Percentiles rank a stretch among this genome's conserved stretches.
These are phyloP conservation scores for Aspergillus terreus DNA, from an alignment of 2,329 filamentous ascomycete genomes.

Conservation along the genomic window DNA sequence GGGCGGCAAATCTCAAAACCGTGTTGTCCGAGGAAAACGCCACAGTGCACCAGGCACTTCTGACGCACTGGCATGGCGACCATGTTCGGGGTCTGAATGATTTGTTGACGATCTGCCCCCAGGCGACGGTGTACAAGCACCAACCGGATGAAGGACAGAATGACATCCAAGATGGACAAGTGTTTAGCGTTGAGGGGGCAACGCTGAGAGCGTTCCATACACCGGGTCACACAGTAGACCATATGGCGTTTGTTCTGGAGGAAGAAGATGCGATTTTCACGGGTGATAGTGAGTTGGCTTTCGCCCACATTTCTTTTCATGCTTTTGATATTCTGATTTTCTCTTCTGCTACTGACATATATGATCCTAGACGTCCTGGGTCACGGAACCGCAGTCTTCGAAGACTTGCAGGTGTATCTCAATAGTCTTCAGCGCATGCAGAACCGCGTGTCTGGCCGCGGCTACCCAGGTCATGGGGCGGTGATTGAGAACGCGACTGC, in stretches of 20 bases:
- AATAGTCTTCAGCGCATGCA: slow-evolving; percentile 67
- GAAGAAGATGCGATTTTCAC: slow-evolving; percentile 84
- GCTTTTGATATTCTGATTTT: slow-evolving; percentile 1
- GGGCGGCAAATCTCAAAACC: slow-evolving; percentile 63
- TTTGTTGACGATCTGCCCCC: slow-evolving; percentile 61
- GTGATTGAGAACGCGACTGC: slow-evolving; percentile 68
- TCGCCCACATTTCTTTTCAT: not conserved
- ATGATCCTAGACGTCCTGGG: slow-evolving; percentile 63
- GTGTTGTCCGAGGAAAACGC: slow-evolving; percentile 67
- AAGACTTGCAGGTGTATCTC: slow-evolving; percentile 69
- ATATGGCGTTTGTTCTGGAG: slow-evolving; percentile 71
- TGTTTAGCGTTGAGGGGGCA: slow-evolving; percentile 49
- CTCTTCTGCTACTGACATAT: not conserved
- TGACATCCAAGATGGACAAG: slow-evolving; percentile 55
- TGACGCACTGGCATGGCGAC: slow-evolving; percentile 92
- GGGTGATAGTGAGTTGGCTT: slow-evolving; percentile 59
- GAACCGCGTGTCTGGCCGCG: slow-evolving; percentile 56
- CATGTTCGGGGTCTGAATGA: slow-evolving; percentile 75
- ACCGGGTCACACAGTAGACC: slow-evolving; percentile 77
- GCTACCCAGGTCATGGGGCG: slow-evolving; percentile 84
- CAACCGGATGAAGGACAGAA: slow-evolving; percentile 51
- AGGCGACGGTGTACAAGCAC: slow-evolving; percentile 64
- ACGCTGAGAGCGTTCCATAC: slow-evolving; percentile 65
- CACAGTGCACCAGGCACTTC: slow-evolving; percentile 63
- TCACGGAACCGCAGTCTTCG: slow-evolving; percentile 81